A percentile compares a stretch with the other conserved stretches of the same genome.
phyloP scores from a whole-genome alignment of 768 basidiomycete species.

The Coprinellus micaceus region DNA sequence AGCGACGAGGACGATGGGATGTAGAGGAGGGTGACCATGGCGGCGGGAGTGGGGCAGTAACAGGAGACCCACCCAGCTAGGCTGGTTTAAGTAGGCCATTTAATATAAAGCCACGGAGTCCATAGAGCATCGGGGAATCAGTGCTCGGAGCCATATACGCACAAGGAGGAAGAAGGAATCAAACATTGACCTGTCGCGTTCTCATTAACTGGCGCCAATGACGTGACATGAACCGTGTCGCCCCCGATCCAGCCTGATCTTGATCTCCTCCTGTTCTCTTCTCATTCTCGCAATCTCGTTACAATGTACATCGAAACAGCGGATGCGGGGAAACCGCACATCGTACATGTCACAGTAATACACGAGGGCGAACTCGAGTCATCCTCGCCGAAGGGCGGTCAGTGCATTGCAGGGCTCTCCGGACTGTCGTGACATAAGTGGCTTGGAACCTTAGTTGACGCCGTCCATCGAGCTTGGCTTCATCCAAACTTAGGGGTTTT shows the following conservation, averaged over 20 bases:
- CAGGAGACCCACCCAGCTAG: neutral
- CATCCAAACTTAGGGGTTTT: neutral
- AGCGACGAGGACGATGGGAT: conserved; percentile 41
- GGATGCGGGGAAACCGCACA: neutral
- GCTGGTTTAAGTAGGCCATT: conserved; percentile 3
- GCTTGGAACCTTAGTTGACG: neutral
- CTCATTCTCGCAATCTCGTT: neutral
- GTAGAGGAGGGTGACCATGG: conserved; percentile 23
- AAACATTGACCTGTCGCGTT: neutral
- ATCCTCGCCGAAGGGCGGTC: no score
- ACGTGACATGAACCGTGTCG: conserved; percentile 12
- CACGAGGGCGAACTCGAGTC: neutral
- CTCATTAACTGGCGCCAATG: neutral
- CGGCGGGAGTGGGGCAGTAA: conserved; percentile 9
- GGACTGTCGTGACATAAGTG: neutral
- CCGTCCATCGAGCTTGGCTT: neutral
- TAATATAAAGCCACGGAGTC: conserved; percentile 5
- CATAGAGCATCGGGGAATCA: conserved; percentile 4
- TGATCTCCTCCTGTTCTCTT: neutral
- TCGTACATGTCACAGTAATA: neutral
- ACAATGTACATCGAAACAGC: neutral
- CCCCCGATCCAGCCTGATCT: neutral
- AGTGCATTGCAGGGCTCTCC: no score
- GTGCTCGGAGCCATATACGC: neutral
- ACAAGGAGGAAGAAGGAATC: neutral